Base-by-base conservation (phyloP, 805 yeast genomes). In the Candida jianshihensis region DNA sequence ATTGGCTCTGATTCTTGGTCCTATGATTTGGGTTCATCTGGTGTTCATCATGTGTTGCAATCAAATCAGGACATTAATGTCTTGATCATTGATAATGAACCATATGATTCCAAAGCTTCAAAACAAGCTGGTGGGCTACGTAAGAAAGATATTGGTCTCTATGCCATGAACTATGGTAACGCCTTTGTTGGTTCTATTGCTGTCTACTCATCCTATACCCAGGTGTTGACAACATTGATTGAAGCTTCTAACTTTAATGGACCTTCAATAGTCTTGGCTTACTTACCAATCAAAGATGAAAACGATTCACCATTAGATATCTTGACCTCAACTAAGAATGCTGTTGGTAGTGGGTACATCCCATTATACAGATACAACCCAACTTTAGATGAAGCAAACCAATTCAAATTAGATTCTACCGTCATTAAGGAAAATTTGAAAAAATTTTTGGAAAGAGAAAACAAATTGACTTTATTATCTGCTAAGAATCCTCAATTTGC, bases 1-100 rank as follows among this genome's bases (percentile, higher is more conserved):
- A 68, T 90, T 38, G 96, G 97, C 22, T 87, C 96, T 15, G 97
- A 90, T 58, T 77, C 92, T 22, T 90, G 97, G 97, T 74, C 96
- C 16, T 88, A 81, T 56, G 97, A 90, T 63, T 66, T 86, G 48
- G 97, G 97, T 30, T 68, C 83, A 43, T 82, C 96, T 6, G 96
- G 97, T 56, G 80, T 90, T 35, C 97, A 90, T 58, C 81, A 81
- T 49, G 80, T 87, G 4, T 65, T 90, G 31, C 63, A 88, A 19
- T 78, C 89, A 1, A 80, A 80, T 31, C 71, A 77, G 56, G 84
- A 87, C 55, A 63, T 90, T 48, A 90, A 90, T 57, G 72, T 90
- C 73, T 72, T 90, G 53, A 69, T 90, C 40, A 80, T 90, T 51
- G 97, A 90, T 57, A 81, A 89, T 13, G 89, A 86, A 54, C 90